Evolutionary conservation across 805 yeast species (phyloP).

Genomic region (Kazachstania taianensis): DNA sequence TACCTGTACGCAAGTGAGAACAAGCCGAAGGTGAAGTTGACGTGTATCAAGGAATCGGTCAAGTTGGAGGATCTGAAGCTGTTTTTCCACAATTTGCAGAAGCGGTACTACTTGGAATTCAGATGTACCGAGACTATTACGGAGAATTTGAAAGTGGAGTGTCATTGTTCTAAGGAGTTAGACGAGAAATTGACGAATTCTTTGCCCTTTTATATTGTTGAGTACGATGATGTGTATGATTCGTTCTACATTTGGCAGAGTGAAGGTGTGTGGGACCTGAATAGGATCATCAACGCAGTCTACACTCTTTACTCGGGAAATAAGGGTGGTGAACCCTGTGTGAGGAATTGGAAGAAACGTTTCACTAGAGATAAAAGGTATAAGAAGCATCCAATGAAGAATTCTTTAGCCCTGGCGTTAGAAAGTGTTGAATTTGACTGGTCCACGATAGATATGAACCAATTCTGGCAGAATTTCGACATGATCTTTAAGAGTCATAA

Average conservation of each 20-base stretch:
- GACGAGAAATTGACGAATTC: too few species aligned
- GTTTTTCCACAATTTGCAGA: constrained; percentile 20
- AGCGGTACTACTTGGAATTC: constrained; percentile 19
- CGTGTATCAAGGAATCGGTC: constrained; percentile 13
- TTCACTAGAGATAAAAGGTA: constrained; percentile 7
- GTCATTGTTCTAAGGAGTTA: constrained; percentile 9
- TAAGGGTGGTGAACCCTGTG: background rate
- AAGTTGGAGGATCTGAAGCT: constrained; percentile 8
- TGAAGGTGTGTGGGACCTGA: constrained; percentile 20
- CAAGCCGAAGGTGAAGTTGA: constrained; percentile 18
- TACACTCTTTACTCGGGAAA: constrained; percentile 6
- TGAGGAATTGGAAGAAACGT: constrained; percentile 3
- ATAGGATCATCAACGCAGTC: constrained; percentile 13
- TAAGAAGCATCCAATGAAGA: constrained; percentile 6
- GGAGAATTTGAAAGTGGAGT: constrained; percentile 20
- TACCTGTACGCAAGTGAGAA: constrained; percentile 21
- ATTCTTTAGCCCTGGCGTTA: constrained; percentile 7
- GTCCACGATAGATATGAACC: constrained; percentile 10
- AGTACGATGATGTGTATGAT: constrained; percentile 16
- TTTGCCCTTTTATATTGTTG: constrained; percentile 22
- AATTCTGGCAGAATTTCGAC: constrained; percentile 16
- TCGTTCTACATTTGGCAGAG: constrained; percentile 22
- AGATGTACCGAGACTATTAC: constrained; percentile 21
- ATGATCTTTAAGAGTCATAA: constrained; percentile 1
- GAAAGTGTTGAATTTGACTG: constrained; percentile 17